Percentiles rank a stretch among this genome's conserved stretches.
Evolutionary conservation across 176 grass and related monocot genomes (phyloP).

Genomic region (Juncus inflexus): DNA sequence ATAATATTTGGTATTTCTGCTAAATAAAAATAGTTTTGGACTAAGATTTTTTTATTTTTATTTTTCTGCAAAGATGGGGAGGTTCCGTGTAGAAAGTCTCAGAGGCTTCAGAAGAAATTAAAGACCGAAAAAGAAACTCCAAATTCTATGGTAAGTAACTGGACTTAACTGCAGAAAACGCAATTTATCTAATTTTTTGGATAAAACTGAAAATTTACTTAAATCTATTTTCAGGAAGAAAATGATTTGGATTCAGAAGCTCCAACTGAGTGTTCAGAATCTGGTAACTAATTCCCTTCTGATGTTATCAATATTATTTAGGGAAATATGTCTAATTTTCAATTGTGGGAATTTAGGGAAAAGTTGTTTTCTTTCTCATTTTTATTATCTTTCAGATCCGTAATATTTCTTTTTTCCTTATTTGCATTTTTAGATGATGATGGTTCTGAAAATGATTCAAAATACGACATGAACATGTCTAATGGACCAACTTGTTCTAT

Average conservation of each 20-base stretch:
- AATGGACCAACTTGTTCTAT: conserved; percentile 41
- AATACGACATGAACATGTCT: conserved; percentile 20
- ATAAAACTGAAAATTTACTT: not conserved
- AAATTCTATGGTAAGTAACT: conserved; percentile 20
- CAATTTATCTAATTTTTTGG: conserved; percentile 10
- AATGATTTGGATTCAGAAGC: not conserved
- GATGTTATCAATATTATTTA: not conserved
- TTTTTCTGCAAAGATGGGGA: conserved; percentile 21
- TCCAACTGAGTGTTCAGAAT: not conserved
- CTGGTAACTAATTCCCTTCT: not conserved
- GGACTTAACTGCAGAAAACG: conserved; percentile 15
- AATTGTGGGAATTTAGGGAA: conserved; percentile 7
- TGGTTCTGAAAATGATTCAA: conserved; percentile 32
- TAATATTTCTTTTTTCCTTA: not conserved
- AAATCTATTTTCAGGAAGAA: not conserved
- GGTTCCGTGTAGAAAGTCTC: conserved; percentile 24
- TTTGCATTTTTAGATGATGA: conserved; percentile 18
- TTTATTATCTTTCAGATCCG: not conserved
- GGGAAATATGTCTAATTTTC: not conserved
- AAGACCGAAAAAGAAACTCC: not conserved
- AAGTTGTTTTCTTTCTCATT: not conserved
- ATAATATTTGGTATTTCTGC: no score
- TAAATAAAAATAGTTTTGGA: no score
- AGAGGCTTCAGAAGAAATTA: conserved; percentile 26
- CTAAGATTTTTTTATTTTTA: no score